Conservation (phyloP, 257 asterid species). For the Solanum commersonii region DNA sequence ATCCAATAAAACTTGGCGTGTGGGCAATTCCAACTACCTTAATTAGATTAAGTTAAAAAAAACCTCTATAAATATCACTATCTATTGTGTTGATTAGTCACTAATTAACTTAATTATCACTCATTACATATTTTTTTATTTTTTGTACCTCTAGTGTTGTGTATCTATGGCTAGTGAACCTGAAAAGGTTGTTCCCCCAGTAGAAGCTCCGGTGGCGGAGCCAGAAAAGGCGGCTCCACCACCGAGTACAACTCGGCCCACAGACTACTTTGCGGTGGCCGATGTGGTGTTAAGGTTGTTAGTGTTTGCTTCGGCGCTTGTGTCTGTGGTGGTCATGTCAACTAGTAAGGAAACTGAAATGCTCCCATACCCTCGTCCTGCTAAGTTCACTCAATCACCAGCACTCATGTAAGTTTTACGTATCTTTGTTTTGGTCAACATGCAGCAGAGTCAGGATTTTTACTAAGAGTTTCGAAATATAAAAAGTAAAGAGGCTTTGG, state of each 20-base stretch:
- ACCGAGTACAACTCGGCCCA: neutral
- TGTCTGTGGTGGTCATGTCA: slow-evolving; percentile 52
- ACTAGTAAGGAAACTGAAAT: slow-evolving; percentile 43
- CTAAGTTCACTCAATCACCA: slow-evolving; percentile 62
- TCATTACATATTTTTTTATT: neutral
- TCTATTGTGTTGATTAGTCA: neutral
- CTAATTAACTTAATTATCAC: neutral
- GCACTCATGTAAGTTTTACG: slow-evolving; percentile 57
- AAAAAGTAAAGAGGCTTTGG: too few species aligned
- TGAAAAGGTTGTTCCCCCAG: slow-evolving; percentile 3
- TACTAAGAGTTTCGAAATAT: too few species aligned
- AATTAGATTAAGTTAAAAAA: neutral
- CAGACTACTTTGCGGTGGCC: slow-evolving; percentile 9
- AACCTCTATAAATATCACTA: neutral
- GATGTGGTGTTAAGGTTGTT: slow-evolving; percentile 56
- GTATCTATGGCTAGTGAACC: neutral
- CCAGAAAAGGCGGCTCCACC: slow-evolving; percentile 11
- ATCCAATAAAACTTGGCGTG: slow-evolving; percentile 16
- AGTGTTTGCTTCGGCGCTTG: slow-evolving; percentile 42
- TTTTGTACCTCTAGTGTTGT: neutral
- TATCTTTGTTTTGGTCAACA: neutral
- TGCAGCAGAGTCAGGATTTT: neutral
- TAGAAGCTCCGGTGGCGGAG: neutral
- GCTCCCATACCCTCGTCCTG: slow-evolving; percentile 14
- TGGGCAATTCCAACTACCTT: slow-evolving; percentile 1